A percentile compares a stretch with the other conserved stretches of the same genome.
phyloP scores from a whole-genome alignment of 2,329 filamentous ascomycete genomes.

The Paramyrothecium sp. region DNA sequence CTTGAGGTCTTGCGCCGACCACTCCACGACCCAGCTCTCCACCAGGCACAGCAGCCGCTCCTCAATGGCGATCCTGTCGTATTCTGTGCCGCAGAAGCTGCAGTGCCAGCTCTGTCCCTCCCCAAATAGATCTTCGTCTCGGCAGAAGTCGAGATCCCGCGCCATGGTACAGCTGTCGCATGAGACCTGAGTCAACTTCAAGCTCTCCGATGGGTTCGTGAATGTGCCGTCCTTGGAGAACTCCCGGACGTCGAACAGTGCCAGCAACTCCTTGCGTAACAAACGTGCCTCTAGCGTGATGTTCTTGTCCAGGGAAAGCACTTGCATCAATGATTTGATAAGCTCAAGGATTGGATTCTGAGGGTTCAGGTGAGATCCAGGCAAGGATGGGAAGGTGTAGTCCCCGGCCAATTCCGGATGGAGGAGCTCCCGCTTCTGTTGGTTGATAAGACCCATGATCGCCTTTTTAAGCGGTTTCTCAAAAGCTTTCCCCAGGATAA shows the following conservation, averaged over 20 bases:
- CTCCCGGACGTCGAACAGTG: constrained; percentile 90
- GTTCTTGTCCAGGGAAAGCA: constrained; percentile 85
- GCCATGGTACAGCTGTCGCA: constrained; percentile 90
- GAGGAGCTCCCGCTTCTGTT: constrained; percentile 84
- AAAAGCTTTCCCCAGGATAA: constrained; percentile 77
- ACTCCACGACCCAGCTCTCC: constrained; percentile 72
- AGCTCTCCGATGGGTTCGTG: constrained; percentile 74
- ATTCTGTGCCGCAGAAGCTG: constrained; percentile 70
- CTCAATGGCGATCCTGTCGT: constrained; percentile 78
- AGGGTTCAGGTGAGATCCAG: constrained; percentile 58
- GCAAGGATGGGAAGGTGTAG: constrained; percentile 80
- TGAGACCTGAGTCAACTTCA: constrained; percentile 73
- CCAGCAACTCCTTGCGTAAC: constrained; percentile 83
- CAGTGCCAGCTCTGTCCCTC: constrained; percentile 67
- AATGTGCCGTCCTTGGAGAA: constrained; percentile 89
- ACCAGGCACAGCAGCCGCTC: constrained; percentile 77
- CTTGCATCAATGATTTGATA: constrained; percentile 90
- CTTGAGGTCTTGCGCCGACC: constrained; percentile 87
- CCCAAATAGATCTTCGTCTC: constrained; percentile 74
- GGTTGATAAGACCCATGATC: constrained; percentile 75
- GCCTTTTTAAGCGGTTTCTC: constrained; percentile 90
- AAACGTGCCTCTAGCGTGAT: constrained; percentile 85
- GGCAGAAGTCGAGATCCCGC: constrained; percentile 87
- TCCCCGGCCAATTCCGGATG: constrained; percentile 86
- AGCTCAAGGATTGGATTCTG: constrained; percentile 81